Conservation (phyloP, 768 basidiomycete species). For the Russula lepida region DNA sequence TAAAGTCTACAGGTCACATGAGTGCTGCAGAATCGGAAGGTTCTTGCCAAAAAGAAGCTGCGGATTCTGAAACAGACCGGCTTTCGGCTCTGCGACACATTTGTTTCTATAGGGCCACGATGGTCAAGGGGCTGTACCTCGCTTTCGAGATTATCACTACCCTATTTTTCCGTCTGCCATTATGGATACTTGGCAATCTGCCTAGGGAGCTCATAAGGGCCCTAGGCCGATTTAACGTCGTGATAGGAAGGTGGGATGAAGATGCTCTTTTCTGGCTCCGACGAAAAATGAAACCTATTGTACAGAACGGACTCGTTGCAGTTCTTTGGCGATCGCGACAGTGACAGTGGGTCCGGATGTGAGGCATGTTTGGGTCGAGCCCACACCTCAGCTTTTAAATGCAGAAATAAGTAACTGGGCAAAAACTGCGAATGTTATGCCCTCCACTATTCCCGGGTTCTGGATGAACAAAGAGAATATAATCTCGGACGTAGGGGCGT, state of each 20-base stretch:
- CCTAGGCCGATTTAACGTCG: background rate
- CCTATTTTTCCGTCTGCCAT: slow-evolving; percentile 11
- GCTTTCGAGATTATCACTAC: slow-evolving; percentile 1
- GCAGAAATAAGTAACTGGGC: slow-evolving; percentile 14
- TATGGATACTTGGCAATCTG: slow-evolving; percentile 7
- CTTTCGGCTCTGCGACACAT: background rate
- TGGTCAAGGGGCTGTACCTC: slow-evolving; percentile 15
- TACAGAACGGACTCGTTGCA: slow-evolving; percentile 8
- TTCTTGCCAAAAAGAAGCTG: background rate
- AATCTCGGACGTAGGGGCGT: slow-evolving; percentile 23
- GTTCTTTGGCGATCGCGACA: slow-evolving; percentile 13
- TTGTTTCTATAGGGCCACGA: background rate
- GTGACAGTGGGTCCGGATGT: slow-evolving; percentile 8
- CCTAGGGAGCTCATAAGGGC: background rate
- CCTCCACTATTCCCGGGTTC: slow-evolving; percentile 16
- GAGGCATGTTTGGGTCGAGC: slow-evolving; percentile 20
- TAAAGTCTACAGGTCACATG: background rate
- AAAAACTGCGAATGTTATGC: slow-evolving; percentile 1
- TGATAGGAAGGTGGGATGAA: background rate
- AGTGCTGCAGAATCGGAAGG: background rate
- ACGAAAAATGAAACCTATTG: background rate
- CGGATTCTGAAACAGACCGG: background rate
- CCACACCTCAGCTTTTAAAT: slow-evolving; percentile 15
- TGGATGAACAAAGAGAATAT: slow-evolving; percentile 14
- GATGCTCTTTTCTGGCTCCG: background rate